Base-by-base conservation (phyloP, 805 yeast species). In the Ogataea neopini region DNA sequence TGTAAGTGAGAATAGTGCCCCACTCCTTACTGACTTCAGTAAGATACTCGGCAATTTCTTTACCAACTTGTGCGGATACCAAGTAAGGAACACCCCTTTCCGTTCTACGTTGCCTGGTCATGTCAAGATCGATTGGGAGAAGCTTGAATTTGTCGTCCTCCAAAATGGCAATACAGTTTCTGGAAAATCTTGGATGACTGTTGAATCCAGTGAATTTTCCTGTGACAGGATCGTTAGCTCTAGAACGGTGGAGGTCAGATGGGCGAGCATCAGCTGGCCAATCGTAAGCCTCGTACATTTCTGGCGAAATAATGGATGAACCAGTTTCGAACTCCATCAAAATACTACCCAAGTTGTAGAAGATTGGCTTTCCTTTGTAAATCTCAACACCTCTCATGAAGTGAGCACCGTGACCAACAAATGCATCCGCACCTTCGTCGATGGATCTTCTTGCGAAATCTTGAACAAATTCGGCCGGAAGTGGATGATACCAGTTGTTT, bases 401-500 rank as follows among this genome's bases (percentile, higher is more conserved):
- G 44, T 60, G 62, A 28, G 63, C 64, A 48, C 66, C 64, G 50
- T 60, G 66, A 6, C 66, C 64, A 41, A 60, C 47, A 32, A 61
- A 54, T 7, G 60, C 60, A 49, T 59, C 57, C 11, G 66, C 62
- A 40, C 64, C 66, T 19, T 48, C 42, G 41, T 62, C 64, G 37
- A 60, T 60, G 28, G 60, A 48, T 26, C 58, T 44, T 43, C 60
- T 52, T 5, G 63, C 58, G 19, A 61, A 59, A 17, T 60, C 55
- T 34, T 54, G 60, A 33, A 61, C 53, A 48, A 58, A 59, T 26
- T 56, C 59, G 36, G 63, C 65, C 18, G 66, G 63, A 14, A 41
- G 32, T 25, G 63, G 56, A 36, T 51, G 50, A 60, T 66, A 57
- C 71, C 71, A 53, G 56, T 66, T 60, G 60, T 67, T 57, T 49